Evolutionary conservation across 176 grass and related monocot genomes (phyloP).

Genomic region (Stipa capillata): DNA sequence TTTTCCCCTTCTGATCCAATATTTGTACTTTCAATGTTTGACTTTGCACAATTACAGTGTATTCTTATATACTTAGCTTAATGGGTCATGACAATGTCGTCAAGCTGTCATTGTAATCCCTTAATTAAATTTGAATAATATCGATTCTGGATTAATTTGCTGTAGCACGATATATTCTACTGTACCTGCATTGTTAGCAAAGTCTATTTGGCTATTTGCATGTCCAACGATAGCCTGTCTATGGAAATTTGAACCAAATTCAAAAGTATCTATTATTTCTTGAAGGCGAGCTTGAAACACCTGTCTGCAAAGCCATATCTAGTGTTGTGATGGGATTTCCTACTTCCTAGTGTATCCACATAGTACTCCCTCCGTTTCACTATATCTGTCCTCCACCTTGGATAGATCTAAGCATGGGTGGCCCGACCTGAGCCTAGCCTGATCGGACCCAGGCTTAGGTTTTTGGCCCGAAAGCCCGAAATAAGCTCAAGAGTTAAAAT

Average conservation of each 20-base stretch:
- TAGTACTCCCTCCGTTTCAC: no score
- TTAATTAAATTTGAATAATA: no score
- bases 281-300: neutral
- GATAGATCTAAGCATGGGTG: no score
- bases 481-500: no score
- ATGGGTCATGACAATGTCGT: neutral
- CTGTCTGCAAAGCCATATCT: neutral
- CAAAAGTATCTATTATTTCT: neutral
- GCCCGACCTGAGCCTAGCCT: no score
- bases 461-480: no score
- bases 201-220: slow-evolving; percentile 1
- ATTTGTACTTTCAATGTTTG: neutral
- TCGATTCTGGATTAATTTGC: neutral
- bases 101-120: no score
- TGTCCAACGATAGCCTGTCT: neutral
- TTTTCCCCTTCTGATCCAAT: neutral
- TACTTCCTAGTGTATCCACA: neutral
- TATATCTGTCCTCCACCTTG: no score
- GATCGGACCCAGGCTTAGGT: no score
- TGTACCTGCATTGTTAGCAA: neutral
- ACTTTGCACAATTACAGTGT: neutral
- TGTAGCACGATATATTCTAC: neutral
- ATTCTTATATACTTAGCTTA: neutral
- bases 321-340: neutral
- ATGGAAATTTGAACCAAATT: neutral